Evolutionary conservation across 1,284 basidiomycete species (phyloP).

Genomic region (Apiotrichum montevideense): DNA sequence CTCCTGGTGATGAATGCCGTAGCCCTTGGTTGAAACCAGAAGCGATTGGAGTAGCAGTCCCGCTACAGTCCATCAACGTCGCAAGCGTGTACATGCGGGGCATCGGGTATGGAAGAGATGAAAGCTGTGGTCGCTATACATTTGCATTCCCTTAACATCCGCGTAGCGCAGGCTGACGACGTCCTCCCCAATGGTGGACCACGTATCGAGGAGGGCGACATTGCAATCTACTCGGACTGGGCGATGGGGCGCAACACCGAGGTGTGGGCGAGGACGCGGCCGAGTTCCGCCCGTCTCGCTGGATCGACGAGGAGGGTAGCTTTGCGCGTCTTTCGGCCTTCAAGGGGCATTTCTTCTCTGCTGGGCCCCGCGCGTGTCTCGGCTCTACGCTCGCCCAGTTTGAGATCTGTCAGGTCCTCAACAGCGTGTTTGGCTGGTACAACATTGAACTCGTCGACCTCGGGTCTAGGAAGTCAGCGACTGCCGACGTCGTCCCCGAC

Average conservation of each 20-base stretch:
- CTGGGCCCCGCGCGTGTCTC: not conserved
- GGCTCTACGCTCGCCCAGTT: not conserved
- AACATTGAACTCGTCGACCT: conserved; percentile 1
- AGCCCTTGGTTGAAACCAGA: too few species aligned
- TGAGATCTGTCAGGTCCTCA: conserved; percentile 1
- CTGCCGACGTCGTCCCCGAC: not conserved
- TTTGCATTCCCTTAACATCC: not conserved
- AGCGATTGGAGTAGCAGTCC: too few species aligned
- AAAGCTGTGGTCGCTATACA: too few species aligned
- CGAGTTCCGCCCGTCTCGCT: not conserved
- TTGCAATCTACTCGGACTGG: conserved; percentile 1
- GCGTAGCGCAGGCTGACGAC: not conserved
- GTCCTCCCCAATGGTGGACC: not conserved
- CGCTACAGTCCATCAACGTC: too few species aligned
- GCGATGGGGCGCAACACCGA: conserved; percentile 1
- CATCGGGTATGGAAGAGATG: too few species aligned
- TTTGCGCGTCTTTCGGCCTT: not conserved
- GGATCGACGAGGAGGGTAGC: not conserved
- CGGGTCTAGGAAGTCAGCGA: not conserved
- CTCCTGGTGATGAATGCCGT: too few species aligned
- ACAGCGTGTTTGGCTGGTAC: conserved; percentile 1
- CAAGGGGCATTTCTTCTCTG: conserved; percentile 2
- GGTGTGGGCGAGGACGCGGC: not conserved
- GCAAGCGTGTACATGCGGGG: too few species aligned
- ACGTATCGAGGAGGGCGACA: conserved; percentile 1